Conservation (phyloP, 1,284 basidiomycete genomes). For the Melanopsichium pennsylvanicum region DNA sequence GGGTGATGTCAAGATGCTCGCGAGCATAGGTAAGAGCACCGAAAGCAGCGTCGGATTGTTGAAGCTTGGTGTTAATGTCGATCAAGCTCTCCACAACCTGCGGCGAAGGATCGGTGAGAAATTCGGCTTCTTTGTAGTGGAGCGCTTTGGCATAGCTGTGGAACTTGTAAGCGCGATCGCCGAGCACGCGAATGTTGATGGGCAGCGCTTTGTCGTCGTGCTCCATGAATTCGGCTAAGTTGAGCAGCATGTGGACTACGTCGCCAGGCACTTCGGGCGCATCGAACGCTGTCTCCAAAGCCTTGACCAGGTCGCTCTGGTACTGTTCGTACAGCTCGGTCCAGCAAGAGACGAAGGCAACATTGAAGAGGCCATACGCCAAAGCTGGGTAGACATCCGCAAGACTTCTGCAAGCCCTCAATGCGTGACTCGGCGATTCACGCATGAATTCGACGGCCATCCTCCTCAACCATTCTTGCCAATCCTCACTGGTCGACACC, state of each 20-base stretch:
- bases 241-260: constrained; percentile 90
- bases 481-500: constrained; percentile 81
- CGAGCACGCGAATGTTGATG: constrained; percentile 90
- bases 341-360: constrained; percentile 98
- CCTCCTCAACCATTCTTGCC: constrained; percentile 94
- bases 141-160: constrained; percentile 97
- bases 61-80: constrained; percentile 94
- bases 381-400: constrained; percentile 91
- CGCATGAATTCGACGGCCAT: constrained; percentile 97
- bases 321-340: constrained; percentile 83
- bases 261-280: constrained; percentile 82
- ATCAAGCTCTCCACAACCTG: constrained; percentile 92
- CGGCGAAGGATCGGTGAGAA: constrained; percentile 83
- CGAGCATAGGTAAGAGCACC: constrained; percentile 63
- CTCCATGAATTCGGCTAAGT: constrained; percentile 99
- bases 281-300: constrained; percentile 88
- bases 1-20: constrained; percentile 74
- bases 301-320: constrained; percentile 74
- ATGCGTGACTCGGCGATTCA: constrained; percentile 94
- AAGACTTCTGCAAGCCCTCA: constrained; percentile 92
- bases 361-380: constrained; percentile 95
- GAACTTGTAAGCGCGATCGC: constrained; percentile 89
- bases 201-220: constrained; percentile 96
- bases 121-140: constrained; percentile 98
- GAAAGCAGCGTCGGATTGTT: constrained; percentile 72